Conservation (phyloP, 2,329 filamentous ascomycete species). For the Ceratocystis cubensis region DNA sequence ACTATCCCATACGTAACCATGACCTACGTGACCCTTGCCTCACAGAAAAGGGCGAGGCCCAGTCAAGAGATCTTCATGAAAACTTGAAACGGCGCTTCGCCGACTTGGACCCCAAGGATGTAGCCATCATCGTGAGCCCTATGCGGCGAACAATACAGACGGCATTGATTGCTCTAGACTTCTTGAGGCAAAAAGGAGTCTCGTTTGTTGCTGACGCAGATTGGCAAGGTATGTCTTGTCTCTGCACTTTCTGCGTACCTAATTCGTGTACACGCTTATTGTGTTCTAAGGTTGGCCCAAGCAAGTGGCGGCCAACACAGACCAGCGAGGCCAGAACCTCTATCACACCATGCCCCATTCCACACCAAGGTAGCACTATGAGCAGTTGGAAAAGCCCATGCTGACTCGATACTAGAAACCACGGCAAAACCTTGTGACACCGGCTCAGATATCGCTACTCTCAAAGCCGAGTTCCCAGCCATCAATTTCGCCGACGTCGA, state of each 20-base stretch:
- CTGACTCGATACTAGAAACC: slow-evolving; percentile 33
- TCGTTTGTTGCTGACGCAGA: slow-evolving; percentile 45
- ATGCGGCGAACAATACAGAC: slow-evolving; percentile 56
- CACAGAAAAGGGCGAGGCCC: slow-evolving; percentile 36
- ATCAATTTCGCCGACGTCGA: slow-evolving; percentile 47
- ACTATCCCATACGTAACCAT: slow-evolving; percentile 33
- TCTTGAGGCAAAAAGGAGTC: slow-evolving; percentile 43
- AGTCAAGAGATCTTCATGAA: slow-evolving; percentile 36
- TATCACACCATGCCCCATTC: background rate
- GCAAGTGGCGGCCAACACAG: background rate
- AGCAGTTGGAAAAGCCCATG: background rate
- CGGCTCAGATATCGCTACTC: slow-evolving; percentile 36
- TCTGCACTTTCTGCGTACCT: background rate
- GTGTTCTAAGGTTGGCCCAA: background rate
- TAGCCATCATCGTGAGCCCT: slow-evolving; percentile 48
- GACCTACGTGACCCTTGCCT: slow-evolving; percentile 39
- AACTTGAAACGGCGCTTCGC: slow-evolving; percentile 32
- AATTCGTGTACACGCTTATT: too few relatives aligned
- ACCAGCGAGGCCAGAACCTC: background rate
- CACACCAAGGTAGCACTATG: background rate
- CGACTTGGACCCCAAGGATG: slow-evolving; percentile 27
- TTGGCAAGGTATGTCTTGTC: slow-evolving; percentile 47
- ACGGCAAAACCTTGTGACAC: slow-evolving; percentile 49
- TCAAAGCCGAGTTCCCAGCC: slow-evolving; percentile 39
- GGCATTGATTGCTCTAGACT: slow-evolving; percentile 44